These are phyloP conservation scores for Paraconiothyrium sp. DNA, from an alignment of 2,329 filamentous ascomycete genomes.

Conservation along the genomic window DNA sequence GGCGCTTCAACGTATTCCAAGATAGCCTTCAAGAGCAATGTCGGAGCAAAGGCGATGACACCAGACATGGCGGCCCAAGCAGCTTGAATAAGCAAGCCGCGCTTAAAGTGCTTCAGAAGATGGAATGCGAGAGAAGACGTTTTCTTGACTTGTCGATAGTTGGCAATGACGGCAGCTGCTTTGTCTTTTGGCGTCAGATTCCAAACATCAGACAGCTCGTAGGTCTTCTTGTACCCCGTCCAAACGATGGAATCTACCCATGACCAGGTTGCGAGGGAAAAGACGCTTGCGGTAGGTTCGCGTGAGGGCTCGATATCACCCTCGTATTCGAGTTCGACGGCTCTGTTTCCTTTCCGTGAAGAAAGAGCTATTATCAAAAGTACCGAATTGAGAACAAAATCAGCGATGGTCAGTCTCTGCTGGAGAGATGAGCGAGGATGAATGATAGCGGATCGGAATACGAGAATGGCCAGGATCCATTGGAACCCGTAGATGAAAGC, in stretches of 20 bases:
- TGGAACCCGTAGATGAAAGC: conserved; percentile 81
- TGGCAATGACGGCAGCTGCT: conserved; percentile 78
- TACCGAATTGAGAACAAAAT: conserved; percentile 79
- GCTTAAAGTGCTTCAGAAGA: conserved; percentile 84
- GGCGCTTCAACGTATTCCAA: conserved; percentile 93
- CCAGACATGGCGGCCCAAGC: conserved; percentile 81
- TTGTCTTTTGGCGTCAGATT: conserved; percentile 90
- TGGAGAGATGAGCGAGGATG: conserved; percentile 73
- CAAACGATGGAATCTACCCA: conserved; percentile 93
- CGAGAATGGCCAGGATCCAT: conserved; percentile 78
- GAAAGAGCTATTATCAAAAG: conserved; percentile 80
- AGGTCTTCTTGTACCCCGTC: conserved; percentile 84
- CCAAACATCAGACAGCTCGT: conserved; percentile 90
- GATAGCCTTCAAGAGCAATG: conserved; percentile 88
- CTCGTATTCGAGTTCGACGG: conserved; percentile 87
- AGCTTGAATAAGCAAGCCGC: conserved; percentile 78
- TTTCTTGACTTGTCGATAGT: conserved; percentile 87
- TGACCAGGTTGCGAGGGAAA: conserved; percentile 86
- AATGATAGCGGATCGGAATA: conserved; percentile 87
- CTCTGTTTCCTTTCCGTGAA: conserved; percentile 91
- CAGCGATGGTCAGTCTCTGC: conserved; percentile 72
- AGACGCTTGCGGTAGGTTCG: conserved; percentile 86
- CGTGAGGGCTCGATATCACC: conserved; percentile 85
- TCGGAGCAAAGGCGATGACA: conserved; percentile 89
- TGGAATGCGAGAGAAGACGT: conserved; percentile 82